Evolutionary conservation across 2,329 filamentous ascomycete genomes (phyloP).

Genomic region (Anthostomella pinea): DNA sequence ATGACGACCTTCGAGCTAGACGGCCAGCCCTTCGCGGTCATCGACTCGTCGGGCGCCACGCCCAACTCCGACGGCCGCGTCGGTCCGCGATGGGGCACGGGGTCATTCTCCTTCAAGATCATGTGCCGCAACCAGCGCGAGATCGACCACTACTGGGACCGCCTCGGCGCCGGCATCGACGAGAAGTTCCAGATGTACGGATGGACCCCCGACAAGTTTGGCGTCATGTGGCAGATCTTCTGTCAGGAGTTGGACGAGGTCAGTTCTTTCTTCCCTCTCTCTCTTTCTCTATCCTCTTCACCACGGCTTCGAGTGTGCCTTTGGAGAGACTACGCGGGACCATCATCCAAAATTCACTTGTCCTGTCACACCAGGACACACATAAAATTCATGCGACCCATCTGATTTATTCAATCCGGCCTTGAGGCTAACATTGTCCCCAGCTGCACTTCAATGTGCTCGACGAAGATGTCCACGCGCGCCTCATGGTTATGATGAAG

Average conservation of each 20-base stretch:
- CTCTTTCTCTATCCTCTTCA: background rate
- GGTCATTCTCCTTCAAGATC: background rate
- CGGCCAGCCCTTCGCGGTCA: background rate
- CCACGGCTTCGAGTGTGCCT: background rate
- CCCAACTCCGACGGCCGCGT: background rate
- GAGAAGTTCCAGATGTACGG: background rate
- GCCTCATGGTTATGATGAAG: background rate
- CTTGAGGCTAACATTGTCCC: no score
- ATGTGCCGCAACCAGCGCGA: background rate
- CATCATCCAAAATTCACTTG: no score
- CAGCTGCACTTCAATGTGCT: no score
- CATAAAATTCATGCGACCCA: no score
- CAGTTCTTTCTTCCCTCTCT: background rate
- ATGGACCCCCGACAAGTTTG: background rate
- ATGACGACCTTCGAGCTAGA: background rate
- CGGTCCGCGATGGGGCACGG: background rate
- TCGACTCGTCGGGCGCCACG: no score
- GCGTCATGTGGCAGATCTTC: background rate
- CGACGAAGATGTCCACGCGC: no score
- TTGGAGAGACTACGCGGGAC: background rate
- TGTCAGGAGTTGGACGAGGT: background rate
- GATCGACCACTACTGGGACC: background rate
- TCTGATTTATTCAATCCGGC: no score
- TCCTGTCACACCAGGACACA: no score
- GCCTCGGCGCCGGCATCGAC: background rate